Conservation (phyloP, 2,329 filamentous ascomycete genomes). For the Triangularia verruculosa region DNA sequence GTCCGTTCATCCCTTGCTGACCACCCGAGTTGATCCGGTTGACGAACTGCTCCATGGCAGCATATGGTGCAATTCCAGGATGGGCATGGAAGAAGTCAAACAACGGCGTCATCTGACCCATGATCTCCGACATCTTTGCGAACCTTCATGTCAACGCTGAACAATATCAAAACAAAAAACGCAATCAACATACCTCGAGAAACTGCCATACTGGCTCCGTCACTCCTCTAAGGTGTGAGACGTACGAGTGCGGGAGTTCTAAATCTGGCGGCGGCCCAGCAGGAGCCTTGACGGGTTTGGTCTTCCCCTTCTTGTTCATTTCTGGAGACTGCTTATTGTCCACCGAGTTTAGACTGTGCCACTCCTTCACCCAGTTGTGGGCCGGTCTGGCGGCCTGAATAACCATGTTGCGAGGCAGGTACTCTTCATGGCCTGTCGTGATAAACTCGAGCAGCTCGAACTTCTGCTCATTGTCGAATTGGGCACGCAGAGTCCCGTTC, state of each 20-base stretch:
- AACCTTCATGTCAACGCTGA: not conserved
- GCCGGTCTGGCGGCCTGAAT: slow-evolving; percentile 60
- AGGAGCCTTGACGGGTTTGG: slow-evolving; percentile 58
- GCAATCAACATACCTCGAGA: slow-evolving; percentile 52
- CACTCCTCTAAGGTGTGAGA: slow-evolving; percentile 57
- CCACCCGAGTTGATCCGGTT: slow-evolving; percentile 37
- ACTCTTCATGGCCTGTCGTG: slow-evolving; percentile 76
- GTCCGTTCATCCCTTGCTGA: slow-evolving; percentile 44
- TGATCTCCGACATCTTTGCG: slow-evolving; percentile 59
- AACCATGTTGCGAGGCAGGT: slow-evolving; percentile 66
- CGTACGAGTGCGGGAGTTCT: slow-evolving; percentile 56
- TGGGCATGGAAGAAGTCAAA: slow-evolving; percentile 58
- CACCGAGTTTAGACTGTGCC: slow-evolving; percentile 56
- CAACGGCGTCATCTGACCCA: slow-evolving; percentile 64
- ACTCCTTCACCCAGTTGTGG: slow-evolving; percentile 65
- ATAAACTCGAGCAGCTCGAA: slow-evolving; percentile 84
- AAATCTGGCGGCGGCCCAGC: slow-evolving; percentile 57
- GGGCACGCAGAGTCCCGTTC: slow-evolving; percentile 71
- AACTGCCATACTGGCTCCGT: slow-evolving; percentile 62
- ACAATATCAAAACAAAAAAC: not conserved
- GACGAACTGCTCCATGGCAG: slow-evolving; percentile 60
- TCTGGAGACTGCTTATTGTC: slow-evolving; percentile 61
- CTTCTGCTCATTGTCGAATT: slow-evolving; percentile 75
- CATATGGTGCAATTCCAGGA: slow-evolving; percentile 53
- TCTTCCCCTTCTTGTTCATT: slow-evolving; percentile 65